Base-by-base conservation (phyloP, 2,329 filamentous ascomycete genomes). In the Ilyonectria mors-panacis region DNA sequence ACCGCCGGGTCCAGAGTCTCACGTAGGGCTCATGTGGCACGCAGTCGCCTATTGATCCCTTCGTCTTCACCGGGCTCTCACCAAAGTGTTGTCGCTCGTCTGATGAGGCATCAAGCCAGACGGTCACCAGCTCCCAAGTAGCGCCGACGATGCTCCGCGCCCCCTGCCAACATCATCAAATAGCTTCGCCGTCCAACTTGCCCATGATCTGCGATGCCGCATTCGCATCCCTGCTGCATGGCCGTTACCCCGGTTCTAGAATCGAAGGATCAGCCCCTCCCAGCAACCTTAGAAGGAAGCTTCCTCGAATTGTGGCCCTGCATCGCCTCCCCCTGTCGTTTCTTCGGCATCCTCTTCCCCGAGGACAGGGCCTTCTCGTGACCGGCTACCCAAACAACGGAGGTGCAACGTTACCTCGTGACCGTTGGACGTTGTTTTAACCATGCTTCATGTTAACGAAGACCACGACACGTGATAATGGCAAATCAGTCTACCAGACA, bases 121-220 rank as follows among this genome's bases (percentile, higher is more conserved):
- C 23, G 15, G 30, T 56, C 26, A 26, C 26, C 44, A 53, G 30
- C 42, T 33, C 50, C 21, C 50, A 53, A 69, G 67, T 66, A 69
- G 44, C 67, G 61, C 67, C 67, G 67, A 69, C 57, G 47, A 65
- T 67, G 53, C 64, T 37, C 67, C 67, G 67, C 45, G 15, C 59
- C 54, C 59, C 67, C 54, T 47, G 56, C 30, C 63, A 6, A 10
- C 39, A 30, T n/a, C 33, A 35, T 51, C 57, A 51, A 60, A 60
- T 54, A 48, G 44, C 47, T 61, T n/a, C n/a, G 50, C 23, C 23
- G 26, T 45, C 58, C 44, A 58, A 30, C 50, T 59, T 37, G 26
- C 53, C 26, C 59, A 54, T 15, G 39, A 62, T 65, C 48, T 58
- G 53, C 57, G 45, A 65, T 57, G 55, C 33, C 39, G 58, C 57